Base-by-base conservation (phyloP, 176 grass and related monocot genomes). In the Oropetium thomaeum region DNA sequence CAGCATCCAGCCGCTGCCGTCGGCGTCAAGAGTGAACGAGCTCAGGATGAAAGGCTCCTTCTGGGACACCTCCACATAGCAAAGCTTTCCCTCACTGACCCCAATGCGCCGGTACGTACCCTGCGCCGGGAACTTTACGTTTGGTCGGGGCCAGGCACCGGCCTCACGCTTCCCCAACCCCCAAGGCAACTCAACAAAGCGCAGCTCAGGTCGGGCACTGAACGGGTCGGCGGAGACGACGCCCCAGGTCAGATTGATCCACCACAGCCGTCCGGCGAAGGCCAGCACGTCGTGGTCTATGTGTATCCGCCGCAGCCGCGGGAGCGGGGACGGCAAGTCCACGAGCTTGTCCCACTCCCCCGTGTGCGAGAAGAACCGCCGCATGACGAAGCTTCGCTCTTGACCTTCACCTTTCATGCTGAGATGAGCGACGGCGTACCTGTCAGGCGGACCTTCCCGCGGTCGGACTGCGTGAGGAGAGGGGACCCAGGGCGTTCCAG, bases 71-170 rank as follows among this genome's bases (percentile, higher is more conserved):
- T 84, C 73, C 33, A 62, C 23, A 8, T 83, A 83, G 29, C 64
- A 64, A 63, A 83, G 52, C 63, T 23, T 83, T 42, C 81, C 81
- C 72, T 76, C 81, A 13, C 72, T 83, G 53, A 69, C 72, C 53
- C 81, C 81, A 10, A 76, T 7, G 5, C 53, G 53, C 8, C 81
- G 52, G 64, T 39, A 52, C 52, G 23, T 48, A 7, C 30, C 55
- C 10, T 70, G 73, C 40, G 13, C 1, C 22, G 35, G n/a, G 10
- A 15, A 12, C 9, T 26, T n/a, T n/a, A 52, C n/a, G 48, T n/a
- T n/a, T n/a, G 15, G 5, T 7, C 71, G 3, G 17, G 17, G 2
- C 16, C 71, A 5, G 17, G 17, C 19, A n/a, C 31, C 34, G 64
- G 72, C 29, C 58, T 4, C 42, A 77, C 81, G 13, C 63, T 83